Percentiles rank a stretch among this genome's conserved stretches.
Evolutionary conservation across 1,284 basidiomycete genomes (phyloP).

Genomic region (Leccinum variabile): DNA sequence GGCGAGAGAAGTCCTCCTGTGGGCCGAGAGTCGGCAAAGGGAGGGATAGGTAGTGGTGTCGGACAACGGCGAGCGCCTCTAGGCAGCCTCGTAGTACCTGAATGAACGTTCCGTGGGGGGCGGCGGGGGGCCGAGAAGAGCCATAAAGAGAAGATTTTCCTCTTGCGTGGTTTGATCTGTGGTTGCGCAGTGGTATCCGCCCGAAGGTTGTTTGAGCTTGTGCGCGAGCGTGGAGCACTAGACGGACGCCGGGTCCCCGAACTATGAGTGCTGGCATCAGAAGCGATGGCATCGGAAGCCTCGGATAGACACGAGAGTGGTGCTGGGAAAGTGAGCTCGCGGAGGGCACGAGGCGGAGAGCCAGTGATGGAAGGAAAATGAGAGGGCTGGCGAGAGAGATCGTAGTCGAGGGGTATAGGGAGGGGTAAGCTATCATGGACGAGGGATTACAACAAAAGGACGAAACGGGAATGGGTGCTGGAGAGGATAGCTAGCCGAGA

Average conservation of each 20-base stretch:
- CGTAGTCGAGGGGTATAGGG: constrained; percentile 46
- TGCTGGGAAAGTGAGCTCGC: constrained; percentile 68
- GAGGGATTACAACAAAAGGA: constrained; percentile 63
- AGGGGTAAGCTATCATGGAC: constrained; percentile 53
- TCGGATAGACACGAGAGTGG: constrained; percentile 32
- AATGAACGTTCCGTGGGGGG: constrained; percentile 54
- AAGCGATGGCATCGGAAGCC: constrained; percentile 11
- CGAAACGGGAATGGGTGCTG: constrained; percentile 65
- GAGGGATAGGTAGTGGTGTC: constrained; percentile 10
- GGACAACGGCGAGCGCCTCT: constrained; percentile 44
- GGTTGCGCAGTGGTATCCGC: constrained; percentile 13
- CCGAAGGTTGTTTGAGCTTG: constrained; percentile 21
- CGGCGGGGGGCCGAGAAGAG: constrained; percentile 30
- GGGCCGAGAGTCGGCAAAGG: constrained; percentile 19
- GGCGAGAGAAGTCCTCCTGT: constrained; percentile 37
- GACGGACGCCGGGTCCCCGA: constrained; percentile 5
- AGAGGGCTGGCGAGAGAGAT: constrained; percentile 30
- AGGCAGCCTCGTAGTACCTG: constrained; percentile 50
- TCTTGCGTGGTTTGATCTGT: constrained; percentile 18
- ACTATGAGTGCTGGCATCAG: constrained; percentile 10
- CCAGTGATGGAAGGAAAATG: constrained; percentile 15
- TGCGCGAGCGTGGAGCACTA: constrained; percentile 44
- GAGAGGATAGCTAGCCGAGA: constrained; percentile 48
- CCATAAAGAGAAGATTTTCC: constrained; percentile 30
- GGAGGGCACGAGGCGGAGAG: constrained; percentile 38